Evolutionary conservation across 192 early-diverging fungal species (phyloP), one percentile per base, ranked within the genome.

Genomic region (Entomortierella chlamydospora): DNA sequence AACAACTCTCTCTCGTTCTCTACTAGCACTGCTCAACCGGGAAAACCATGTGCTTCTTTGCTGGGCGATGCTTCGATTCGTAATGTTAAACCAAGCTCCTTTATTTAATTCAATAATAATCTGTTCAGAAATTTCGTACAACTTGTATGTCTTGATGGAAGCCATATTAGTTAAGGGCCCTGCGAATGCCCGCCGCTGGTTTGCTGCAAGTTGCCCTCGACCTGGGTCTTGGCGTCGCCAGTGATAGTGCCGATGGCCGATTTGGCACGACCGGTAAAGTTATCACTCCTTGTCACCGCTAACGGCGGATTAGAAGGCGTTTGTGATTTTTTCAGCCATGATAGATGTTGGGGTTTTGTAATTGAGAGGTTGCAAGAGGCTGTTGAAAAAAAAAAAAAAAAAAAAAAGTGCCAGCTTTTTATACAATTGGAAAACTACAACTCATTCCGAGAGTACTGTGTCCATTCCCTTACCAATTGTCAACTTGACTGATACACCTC

Each of bases 261-360:
- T 53, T 68, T 68, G 1, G 70, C 23, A 20, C 61, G n/a, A n/a
- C n/a, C n/a, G n/a, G n/a, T n/a, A n/a, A n/a, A n/a, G n/a, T n/a
- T n/a, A n/a, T n/a, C n/a, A 6, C 39, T 79, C 63, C 63, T 79
- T 79, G 52, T 68, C 58, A 29, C 49, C 50, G 13, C 76, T 68
- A 26, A 61, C 1, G 30, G 58, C 52, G 25, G 57, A 61, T 50
- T 70, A 25, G 57, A 66, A 47, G 30, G 56, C 13, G 57, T 79
- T 64, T 18, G 51, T 3, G 57, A 70, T 70, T 28, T 78, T 66
- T 0, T 64, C 66, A 23, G 76, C 0, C 68, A 79, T 79, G 63
- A 34, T 70, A 30, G 59, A 25, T 34, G 57, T 12, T 28, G 7
- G n/a, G n/a, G 30, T 15, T 56, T 57, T 56, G 15, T 39, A 10